phyloP scores from a whole-genome alignment of 2,329 filamentous ascomycete species.

The Trichoderma sp. region DNA sequence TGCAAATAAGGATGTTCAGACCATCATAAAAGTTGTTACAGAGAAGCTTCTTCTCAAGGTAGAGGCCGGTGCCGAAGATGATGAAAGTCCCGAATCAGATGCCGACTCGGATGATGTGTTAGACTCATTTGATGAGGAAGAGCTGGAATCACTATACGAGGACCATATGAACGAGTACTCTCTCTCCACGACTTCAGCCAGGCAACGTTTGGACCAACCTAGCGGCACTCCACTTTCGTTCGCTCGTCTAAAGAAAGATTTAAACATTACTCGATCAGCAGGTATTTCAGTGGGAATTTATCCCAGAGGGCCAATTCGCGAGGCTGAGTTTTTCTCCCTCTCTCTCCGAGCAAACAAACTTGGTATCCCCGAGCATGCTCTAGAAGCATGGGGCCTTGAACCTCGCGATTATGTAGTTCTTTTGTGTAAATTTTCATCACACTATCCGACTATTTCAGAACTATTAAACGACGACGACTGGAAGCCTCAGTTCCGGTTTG shows the following conservation, averaged over 20 bases:
- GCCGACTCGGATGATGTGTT: not conserved
- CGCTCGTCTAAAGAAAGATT: slow-evolving; percentile 22
- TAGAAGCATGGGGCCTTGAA: slow-evolving; percentile 73
- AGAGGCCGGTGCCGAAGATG: not conserved
- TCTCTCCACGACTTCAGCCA: not conserved
- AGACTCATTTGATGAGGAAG: not conserved
- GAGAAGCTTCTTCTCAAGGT: not conserved
- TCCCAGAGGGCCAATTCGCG: slow-evolving; percentile 44
- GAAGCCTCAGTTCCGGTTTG: slow-evolving; percentile 59
- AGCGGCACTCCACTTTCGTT: not conserved
- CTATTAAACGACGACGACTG: slow-evolving; percentile 44
- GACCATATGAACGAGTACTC: not conserved
- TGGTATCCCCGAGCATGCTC: slow-evolving; percentile 68
- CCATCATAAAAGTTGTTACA: slow-evolving; percentile 12
- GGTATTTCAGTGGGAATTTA: slow-evolving; percentile 71
- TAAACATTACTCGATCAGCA: slow-evolving; percentile 56
- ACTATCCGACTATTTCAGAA: slow-evolving; percentile 60
- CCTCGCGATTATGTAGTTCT: slow-evolving; percentile 69
- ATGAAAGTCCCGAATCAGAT: not conserved
- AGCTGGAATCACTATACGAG: not conserved
- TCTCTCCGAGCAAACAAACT: slow-evolving; percentile 70
- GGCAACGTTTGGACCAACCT: not conserved
- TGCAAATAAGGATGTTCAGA: slow-evolving; percentile 22
- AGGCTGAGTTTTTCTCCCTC: slow-evolving; percentile 55
- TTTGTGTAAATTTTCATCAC: slow-evolving; percentile 62